Percentiles rank a stretch among this genome's conserved stretches.
Evolutionary conservation across 2,329 filamentous ascomycete species (phyloP).

Genomic region (Fusarium incarnatum): DNA sequence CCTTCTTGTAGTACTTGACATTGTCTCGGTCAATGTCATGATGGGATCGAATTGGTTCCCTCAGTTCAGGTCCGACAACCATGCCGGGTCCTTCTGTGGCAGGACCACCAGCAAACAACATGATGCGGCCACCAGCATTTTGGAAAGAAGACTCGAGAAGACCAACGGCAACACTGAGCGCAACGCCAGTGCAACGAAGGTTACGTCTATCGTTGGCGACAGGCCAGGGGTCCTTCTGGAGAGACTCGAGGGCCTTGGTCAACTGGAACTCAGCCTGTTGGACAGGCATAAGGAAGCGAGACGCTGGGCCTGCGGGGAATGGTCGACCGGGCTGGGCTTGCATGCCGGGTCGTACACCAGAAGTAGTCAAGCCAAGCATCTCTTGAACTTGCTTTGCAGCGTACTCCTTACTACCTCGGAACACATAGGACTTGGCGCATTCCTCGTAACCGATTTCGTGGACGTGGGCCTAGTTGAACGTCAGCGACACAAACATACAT

Average conservation of each 20-base stretch:
- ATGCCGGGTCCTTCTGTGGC: constrained; percentile 96
- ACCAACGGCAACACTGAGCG: constrained; percentile 93
- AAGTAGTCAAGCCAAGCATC: constrained; percentile 87
- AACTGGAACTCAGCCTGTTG: constrained; percentile 97
- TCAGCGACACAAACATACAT: constrained; percentile 30
- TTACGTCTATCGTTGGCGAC: constrained; percentile 93
- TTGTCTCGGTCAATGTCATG: constrained; percentile 99
- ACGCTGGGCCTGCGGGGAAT: constrained; percentile 81
- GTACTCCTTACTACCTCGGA: constrained; percentile 98
- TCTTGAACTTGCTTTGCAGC: constrained; percentile 99
- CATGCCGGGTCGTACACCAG: constrained; percentile 79
- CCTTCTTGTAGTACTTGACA: constrained; percentile 99
- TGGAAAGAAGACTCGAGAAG: constrained; percentile 95
- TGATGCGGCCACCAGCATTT: constrained; percentile 93
- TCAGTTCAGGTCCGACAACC: constrained; percentile 94
- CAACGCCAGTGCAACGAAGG: constrained; percentile 92
- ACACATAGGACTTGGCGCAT: constrained; percentile 98
- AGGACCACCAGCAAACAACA: constrained; percentile 95
- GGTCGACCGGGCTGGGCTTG: constrained; percentile 80
- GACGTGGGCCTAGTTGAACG: constrained; percentile 77
- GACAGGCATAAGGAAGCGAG: constrained; percentile 92
- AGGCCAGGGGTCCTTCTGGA: constrained; percentile 98
- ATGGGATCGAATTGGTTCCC: constrained; percentile 96
- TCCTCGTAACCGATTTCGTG: constrained; percentile 98
- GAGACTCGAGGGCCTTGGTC: constrained; percentile 92